These are phyloP conservation scores for Daldinia decipiens DNA, from an alignment of 495 filamentous ascomycete species.

Conservation along the genomic window DNA sequence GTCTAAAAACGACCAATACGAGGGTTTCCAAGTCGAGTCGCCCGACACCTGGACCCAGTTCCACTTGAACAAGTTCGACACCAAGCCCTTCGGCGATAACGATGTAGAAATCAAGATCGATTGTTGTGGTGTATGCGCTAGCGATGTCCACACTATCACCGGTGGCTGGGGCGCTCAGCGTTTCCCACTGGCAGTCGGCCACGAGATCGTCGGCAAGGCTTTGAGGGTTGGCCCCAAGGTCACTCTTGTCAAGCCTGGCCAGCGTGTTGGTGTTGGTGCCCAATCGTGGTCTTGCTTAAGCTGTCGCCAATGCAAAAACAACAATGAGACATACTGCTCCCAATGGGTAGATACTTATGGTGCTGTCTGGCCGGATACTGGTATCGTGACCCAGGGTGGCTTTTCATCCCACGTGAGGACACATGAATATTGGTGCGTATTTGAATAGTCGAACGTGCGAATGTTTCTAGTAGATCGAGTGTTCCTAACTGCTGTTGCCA, in stretches of 20 bases:
- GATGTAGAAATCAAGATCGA: constrained; percentile 63
- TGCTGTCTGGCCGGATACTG: constrained; percentile 63
- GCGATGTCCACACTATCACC: constrained; percentile 66
- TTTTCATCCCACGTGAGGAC: constrained; percentile 65
- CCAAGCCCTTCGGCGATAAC: constrained; percentile 68
- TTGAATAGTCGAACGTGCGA: not conserved
- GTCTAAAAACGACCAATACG: constrained; percentile 51
- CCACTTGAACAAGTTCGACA: constrained; percentile 65
- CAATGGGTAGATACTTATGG: constrained; percentile 68
- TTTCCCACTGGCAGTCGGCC: constrained; percentile 64
- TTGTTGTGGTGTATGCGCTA: constrained; percentile 66
- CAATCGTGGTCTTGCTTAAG: constrained; percentile 65
- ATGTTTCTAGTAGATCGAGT: not conserved
- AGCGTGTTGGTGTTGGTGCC: constrained; percentile 68
- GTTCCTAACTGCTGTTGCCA: constrained; percentile 26
- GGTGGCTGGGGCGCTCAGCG: constrained; percentile 66
- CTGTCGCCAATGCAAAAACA: constrained; percentile 67
- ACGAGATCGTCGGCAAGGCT: constrained; percentile 62
- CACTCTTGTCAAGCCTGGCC: constrained; percentile 62
- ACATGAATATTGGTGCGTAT: constrained; percentile 63
- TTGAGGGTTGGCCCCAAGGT: constrained; percentile 67
- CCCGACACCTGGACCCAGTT: constrained; percentile 63
- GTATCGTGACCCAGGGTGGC: constrained; percentile 63
- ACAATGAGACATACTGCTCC: constrained; percentile 67
- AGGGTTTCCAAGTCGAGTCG: constrained; percentile 65